Conservation (phyloP, 139 green algal genomes). For the Trebouxia sp. region DNA sequence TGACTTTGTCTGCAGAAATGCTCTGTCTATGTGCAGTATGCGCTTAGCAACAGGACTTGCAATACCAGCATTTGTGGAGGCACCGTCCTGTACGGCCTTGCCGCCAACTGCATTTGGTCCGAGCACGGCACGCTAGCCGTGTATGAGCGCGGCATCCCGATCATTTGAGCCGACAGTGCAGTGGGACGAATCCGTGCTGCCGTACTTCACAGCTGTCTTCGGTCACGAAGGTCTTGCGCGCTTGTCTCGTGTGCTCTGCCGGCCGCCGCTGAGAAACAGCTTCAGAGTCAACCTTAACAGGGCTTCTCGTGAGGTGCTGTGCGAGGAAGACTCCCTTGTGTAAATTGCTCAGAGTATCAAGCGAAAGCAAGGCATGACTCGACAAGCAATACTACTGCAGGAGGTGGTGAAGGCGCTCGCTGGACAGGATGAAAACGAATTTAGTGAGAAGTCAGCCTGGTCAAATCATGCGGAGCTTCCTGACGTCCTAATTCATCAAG, state of each 20-base stretch:
- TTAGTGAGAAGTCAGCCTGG: background rate
- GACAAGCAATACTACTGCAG: background rate
- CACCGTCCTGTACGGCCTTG: background rate
- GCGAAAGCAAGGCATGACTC: background rate
- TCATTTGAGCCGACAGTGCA: background rate
- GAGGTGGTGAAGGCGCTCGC: background rate
- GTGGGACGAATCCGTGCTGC: background rate
- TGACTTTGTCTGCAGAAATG: no score
- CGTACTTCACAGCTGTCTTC: constrained; percentile 60
- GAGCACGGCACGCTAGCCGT: background rate
- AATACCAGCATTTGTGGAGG: no score
- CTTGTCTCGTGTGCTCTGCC: constrained; percentile 50
- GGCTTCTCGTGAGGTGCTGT: constrained; percentile 44
- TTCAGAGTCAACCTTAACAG: constrained; percentile 73
- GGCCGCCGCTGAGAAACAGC: constrained; percentile 66
- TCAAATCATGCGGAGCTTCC: background rate
- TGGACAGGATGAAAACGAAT: background rate
- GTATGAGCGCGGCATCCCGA: background rate
- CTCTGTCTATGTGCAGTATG: no score
- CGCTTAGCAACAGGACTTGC: no score
- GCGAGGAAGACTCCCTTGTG: no score
- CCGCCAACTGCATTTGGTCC: background rate
- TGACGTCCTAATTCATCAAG: constrained; percentile 52
- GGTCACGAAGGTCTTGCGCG: constrained; percentile 41
- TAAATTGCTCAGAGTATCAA: background rate